A percentile compares a stretch with the other conserved stretches of the same genome.
Conservation (phyloP, 257 asterid genomes). For the Solanum chiquidenum region DNA sequence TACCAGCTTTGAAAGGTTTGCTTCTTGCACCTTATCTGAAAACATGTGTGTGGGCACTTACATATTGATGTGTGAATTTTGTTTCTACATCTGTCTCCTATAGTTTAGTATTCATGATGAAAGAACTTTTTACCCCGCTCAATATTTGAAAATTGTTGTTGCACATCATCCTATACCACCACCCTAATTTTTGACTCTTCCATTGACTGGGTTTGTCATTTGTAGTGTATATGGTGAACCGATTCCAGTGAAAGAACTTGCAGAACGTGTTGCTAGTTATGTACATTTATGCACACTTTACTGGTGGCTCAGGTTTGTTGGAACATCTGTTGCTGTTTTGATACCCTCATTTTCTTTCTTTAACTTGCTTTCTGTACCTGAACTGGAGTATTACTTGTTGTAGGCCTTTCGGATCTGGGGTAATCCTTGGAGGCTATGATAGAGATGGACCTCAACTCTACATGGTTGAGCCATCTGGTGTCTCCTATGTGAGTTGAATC, state of each 20-base stretch:
- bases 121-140: background rate
- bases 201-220: background rate
- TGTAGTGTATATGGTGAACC: conserved; percentile 75
- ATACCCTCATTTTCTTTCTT: background rate
- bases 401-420: conserved; percentile 96
- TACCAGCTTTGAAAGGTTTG: conserved; percentile 62
- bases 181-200: background rate
- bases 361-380: conserved; percentile 3
- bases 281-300: conserved; percentile 91
- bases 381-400: conserved; percentile 2
- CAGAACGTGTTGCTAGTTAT: conserved; percentile 88
- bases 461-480: conserved; percentile 89
- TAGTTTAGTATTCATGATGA: background rate
- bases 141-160: background rate
- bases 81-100: background rate
- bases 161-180: background rate
- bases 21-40: background rate
- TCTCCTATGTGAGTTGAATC: conserved; percentile 57
- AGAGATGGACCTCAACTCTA: conserved; percentile 91
- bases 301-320: conserved; percentile 93
- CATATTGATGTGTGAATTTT: background rate
- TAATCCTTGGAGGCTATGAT: conserved; percentile 86
- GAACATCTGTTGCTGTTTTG: background rate
- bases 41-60: background rate
- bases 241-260: conserved; percentile 85